phyloP scores from a whole-genome alignment of 2,329 filamentous ascomycete species.

The Aureobasidium sp. region DNA sequence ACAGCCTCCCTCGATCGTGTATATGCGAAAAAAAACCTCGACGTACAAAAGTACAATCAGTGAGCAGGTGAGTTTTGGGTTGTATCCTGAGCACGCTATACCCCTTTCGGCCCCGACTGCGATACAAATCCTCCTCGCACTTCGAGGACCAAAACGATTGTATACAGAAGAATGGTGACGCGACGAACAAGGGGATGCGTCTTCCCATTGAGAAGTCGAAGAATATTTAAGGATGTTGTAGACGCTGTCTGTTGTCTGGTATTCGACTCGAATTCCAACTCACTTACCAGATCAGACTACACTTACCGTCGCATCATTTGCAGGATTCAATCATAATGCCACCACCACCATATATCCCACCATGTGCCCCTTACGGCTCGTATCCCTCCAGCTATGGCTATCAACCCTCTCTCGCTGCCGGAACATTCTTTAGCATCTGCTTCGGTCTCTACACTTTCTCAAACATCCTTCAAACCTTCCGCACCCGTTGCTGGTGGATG shows the following conservation, averaged over 20 bases:
- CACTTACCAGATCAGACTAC: not conserved
- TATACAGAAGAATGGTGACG: slow-evolving; percentile 16
- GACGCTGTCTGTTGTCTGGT: not conserved
- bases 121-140: slow-evolving; percentile 16
- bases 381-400: slow-evolving; percentile 9
- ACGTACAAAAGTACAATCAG: not conserved
- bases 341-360: not conserved
- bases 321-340: not conserved
- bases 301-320: not conserved
- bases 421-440: slow-evolving; percentile 8
- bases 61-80: not conserved
- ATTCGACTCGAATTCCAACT: not conserved
- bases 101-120: slow-evolving; percentile 10
- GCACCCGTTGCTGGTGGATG: slow-evolving; percentile 17
- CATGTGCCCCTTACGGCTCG: slow-evolving; percentile 1
- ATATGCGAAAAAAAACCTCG: no score
- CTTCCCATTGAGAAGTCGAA: not conserved
- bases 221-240: not conserved
- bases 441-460: not conserved
- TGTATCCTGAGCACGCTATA: not conserved
- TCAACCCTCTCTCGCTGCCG: slow-evolving; percentile 12
- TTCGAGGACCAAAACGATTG: slow-evolving; percentile 6
- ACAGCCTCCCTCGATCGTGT: not conserved
- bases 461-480: slow-evolving; percentile 9
- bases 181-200: not conserved